These are phyloP conservation scores for Botrytis medusae DNA, from an alignment of 2,329 filamentous ascomycete species.

Conservation along the genomic window DNA sequence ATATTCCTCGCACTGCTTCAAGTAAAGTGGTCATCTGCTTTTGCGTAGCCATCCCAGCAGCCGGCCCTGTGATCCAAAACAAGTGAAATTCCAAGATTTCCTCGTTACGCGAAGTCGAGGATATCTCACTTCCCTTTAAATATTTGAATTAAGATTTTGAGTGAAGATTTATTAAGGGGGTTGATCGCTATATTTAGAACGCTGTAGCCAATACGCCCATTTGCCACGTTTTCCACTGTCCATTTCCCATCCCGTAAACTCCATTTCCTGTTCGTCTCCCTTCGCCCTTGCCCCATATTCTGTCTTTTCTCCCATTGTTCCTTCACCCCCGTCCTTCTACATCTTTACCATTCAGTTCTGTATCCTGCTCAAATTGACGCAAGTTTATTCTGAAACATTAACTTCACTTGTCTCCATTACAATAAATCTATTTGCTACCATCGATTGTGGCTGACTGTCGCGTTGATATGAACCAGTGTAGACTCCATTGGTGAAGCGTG, in stretches of 20 bases:
- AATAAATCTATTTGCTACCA: not conserved
- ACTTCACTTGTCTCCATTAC: not conserved
- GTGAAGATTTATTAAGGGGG: not conserved
- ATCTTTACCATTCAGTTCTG: too few species aligned
- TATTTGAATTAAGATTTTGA: not conserved
- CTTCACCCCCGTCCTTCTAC: not conserved
- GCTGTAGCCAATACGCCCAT: not conserved
- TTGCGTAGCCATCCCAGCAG: not conserved
- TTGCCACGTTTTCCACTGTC: not conserved
- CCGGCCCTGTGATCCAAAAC: too few species aligned
- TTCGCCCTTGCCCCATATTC: not conserved
- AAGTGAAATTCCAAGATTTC: not conserved
- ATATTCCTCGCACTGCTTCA: not conserved
- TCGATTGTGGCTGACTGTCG: not conserved
- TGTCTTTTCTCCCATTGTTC: not conserved
- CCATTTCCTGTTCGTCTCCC: not conserved
- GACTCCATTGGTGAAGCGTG: not conserved
- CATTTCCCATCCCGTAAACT: not conserved
- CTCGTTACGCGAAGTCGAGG: not conserved
- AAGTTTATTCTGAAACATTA: too few species aligned
- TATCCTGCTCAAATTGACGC: too few species aligned
- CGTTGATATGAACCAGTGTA: not conserved
- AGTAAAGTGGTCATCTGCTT: not conserved
- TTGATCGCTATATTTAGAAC: not conserved
- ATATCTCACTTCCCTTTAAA: accelerated